These are phyloP conservation scores for Atkinsonella texensis DNA, from an alignment of 2,329 filamentous ascomycete species.

Conservation along the genomic window DNA sequence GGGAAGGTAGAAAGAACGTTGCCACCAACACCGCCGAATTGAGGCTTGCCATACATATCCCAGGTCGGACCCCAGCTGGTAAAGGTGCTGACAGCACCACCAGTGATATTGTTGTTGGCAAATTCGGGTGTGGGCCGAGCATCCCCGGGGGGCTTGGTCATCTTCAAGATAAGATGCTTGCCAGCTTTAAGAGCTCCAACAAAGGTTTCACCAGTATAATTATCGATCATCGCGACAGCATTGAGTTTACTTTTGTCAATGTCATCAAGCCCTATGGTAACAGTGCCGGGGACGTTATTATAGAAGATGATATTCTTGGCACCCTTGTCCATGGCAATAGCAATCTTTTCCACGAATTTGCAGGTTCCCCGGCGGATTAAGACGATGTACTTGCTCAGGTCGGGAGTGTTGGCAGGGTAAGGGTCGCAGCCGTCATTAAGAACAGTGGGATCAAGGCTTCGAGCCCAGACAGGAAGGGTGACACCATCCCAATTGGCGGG, in stretches of 20 bases:
- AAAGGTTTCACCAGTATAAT: conserved; percentile 30
- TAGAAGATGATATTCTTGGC: conserved; percentile 51
- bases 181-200: conserved; percentile 30
- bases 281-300: conserved; percentile 34
- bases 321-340: conserved; percentile 39
- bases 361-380: conserved; percentile 49
- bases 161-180: conserved; percentile 29
- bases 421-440: conserved; percentile 38
- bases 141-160: conserved; percentile 28
- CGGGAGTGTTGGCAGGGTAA: conserved; percentile 39
- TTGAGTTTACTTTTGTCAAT: conserved; percentile 12
- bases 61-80: conserved; percentile 51
- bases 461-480: conserved; percentile 36
- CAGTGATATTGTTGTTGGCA: conserved; percentile 21
- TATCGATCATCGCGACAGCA: conserved; percentile 32
- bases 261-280: conserved; percentile 19
- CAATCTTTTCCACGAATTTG: conserved; percentile 40
- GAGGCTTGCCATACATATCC: conserved; percentile 44
- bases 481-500: conserved; percentile 32
- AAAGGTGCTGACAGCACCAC: conserved; percentile 39
- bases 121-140: conserved; percentile 17
- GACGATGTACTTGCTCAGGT: conserved; percentile 45
- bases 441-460: conserved; percentile 35
- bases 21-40: conserved; percentile 43
- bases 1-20: conserved; percentile 48